These are phyloP conservation scores for Lenwebbia sp. DNA, from an alignment of 345 rosid genomes.

Conservation along the genomic window DNA sequence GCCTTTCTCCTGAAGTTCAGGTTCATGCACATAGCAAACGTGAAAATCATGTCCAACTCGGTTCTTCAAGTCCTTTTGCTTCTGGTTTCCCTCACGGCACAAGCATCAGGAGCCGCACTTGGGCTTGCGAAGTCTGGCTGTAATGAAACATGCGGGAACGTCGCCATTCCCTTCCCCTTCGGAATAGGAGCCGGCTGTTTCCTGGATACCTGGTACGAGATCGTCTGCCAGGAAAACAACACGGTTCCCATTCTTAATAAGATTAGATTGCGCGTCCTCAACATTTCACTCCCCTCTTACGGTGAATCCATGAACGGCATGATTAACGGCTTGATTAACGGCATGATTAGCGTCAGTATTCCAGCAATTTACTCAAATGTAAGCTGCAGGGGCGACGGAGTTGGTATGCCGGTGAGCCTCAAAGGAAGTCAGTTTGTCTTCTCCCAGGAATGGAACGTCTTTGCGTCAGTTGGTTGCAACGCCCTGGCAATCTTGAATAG, in stretches of 20 bases:
- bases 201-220: neutral
- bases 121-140: neutral
- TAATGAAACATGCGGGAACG: neutral
- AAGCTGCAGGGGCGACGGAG: neutral
- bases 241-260: neutral
- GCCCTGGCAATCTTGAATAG: neutral
- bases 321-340: neutral
- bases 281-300: neutral
- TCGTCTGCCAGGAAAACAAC: neutral
- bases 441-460: neutral
- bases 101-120: neutral
- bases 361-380: neutral
- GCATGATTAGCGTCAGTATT: neutral
- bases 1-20: neutral
- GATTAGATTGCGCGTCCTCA: neutral
- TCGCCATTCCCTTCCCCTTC: neutral
- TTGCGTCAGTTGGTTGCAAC: neutral
- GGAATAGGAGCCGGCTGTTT: neutral
- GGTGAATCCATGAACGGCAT: fast-evolving
- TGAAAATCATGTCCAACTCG: neutral
- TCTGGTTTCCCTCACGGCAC: neutral
- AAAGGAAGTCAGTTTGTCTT: neutral
- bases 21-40: too few relatives aligned
- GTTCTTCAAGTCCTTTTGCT: too few relatives aligned
- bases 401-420: neutral